Conservation (phyloP, 495 filamentous ascomycete genomes). For the Geoglossum glabrum region DNA sequence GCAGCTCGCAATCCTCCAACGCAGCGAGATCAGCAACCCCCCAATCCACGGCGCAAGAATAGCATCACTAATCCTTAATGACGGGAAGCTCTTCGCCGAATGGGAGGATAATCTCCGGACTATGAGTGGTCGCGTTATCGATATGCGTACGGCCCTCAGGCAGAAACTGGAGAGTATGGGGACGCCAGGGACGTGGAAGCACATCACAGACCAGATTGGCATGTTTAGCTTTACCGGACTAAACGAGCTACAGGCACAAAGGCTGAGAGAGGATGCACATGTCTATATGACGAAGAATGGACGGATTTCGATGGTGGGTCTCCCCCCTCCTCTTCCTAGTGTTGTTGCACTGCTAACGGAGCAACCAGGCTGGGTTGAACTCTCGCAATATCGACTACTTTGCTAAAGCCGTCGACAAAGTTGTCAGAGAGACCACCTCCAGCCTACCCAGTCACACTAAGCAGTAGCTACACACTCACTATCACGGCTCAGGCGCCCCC, state of each 20-base stretch:
- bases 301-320: slow-evolving; percentile 53
- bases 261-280: slow-evolving; percentile 60
- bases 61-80: slow-evolving; percentile 65
- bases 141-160: slow-evolving; percentile 63
- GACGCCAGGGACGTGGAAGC: slow-evolving; percentile 83
- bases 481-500: too few species aligned
- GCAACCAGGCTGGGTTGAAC: slow-evolving; percentile 57
- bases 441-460: too few species aligned
- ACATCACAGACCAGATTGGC: slow-evolving; percentile 96
- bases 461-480: too few species aligned
- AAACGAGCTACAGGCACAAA: slow-evolving; percentile 64
- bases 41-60: slow-evolving; percentile 64
- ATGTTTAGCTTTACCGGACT: slow-evolving; percentile 98
- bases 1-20: slow-evolving; percentile 86
- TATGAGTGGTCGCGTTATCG: slow-evolving; percentile 85
- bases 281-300: slow-evolving; percentile 99
- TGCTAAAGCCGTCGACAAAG: slow-evolving; percentile 69
- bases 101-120: slow-evolving; percentile 86
- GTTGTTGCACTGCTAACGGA: background rate
- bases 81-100: slow-evolving; percentile 60
- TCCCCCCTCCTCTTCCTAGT: background rate
- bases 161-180: slow-evolving; percentile 57
- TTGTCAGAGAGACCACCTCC: slow-evolving; percentile 41
- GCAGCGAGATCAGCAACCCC: slow-evolving; percentile 52
- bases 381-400: slow-evolving; percentile 81